Evolutionary conservation across 257 asterid genomes (phyloP).

Genomic region (Salvia rosmarinus): DNA sequence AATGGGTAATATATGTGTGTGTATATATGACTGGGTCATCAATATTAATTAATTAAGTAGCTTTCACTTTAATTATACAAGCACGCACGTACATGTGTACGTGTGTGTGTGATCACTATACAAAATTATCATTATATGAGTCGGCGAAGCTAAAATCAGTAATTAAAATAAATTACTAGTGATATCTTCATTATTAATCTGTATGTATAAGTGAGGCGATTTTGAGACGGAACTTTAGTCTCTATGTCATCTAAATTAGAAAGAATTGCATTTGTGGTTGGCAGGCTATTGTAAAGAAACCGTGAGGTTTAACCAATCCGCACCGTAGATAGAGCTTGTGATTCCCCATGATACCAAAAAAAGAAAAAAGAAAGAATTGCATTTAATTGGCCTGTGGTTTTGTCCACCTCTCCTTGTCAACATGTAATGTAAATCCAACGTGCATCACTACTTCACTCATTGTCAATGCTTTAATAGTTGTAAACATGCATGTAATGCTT

Average conservation of each 20-base stretch:
- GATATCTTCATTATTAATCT: not conserved
- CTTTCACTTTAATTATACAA: too few species aligned
- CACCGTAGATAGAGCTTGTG: too few species aligned
- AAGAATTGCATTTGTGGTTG: not conserved
- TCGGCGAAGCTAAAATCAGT: too few species aligned
- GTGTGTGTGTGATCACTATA: too few species aligned
- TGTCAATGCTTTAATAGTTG: not conserved
- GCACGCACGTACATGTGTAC: too few species aligned
- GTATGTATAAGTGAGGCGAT: not conserved
- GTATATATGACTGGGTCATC: too few species aligned
- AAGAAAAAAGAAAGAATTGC: not conserved
- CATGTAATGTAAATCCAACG: slow-evolving; percentile 10
- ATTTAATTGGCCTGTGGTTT: not conserved
- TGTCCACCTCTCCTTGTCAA: not conserved
- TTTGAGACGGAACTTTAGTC: not conserved
- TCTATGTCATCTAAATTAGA: not conserved
- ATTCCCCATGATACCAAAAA: too few species aligned
- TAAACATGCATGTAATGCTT: not conserved
- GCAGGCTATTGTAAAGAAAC: too few species aligned
- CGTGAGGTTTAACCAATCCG: too few species aligned
- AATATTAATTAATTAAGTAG: too few species aligned
- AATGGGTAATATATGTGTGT: too few species aligned
- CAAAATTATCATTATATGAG: too few species aligned
- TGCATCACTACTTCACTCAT: slow-evolving; percentile 6
- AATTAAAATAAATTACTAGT: not conserved